Conservation (phyloP, 352 stramenopile species). For the Bremia lactucae region DNA sequence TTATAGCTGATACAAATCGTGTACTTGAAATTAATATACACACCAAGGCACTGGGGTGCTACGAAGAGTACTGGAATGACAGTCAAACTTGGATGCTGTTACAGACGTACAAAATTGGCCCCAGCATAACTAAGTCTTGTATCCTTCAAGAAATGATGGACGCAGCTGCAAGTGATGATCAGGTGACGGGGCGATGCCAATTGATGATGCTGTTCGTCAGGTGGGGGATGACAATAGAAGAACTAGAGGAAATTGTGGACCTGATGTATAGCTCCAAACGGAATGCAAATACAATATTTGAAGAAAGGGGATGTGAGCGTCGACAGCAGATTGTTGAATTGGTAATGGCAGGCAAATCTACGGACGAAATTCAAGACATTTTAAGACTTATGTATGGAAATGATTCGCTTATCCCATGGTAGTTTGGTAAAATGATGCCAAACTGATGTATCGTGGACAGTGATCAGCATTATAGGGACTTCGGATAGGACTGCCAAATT, state of each 20-base stretch:
- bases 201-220: constrained; percentile 2
- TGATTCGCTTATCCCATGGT: no score
- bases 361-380: not conserved
- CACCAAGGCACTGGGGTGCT: no score
- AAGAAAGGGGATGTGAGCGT: not conserved
- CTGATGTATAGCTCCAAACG: not conserved
- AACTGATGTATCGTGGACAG: no score
- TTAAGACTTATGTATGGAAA: constrained; percentile 1
- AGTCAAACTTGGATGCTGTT: constrained; percentile 1
- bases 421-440: no score
- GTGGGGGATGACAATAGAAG: not conserved
- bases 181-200: not conserved
- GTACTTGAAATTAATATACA: not conserved
- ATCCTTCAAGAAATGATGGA: not conserved
- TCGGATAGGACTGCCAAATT: no score
- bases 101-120: not conserved
- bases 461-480: no score
- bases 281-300: not conserved
- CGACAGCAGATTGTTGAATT: constrained; percentile 3
- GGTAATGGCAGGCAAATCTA: not conserved
- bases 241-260: not conserved
- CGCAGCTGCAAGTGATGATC: constrained; percentile 3
- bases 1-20: not conserved
- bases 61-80: not conserved
- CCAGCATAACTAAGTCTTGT: not conserved